A percentile compares a stretch with the other conserved stretches of the same genome.
Evolutionary conservation across 345 rosid genomes (phyloP).

Genomic region (Murraya koenigii): DNA sequence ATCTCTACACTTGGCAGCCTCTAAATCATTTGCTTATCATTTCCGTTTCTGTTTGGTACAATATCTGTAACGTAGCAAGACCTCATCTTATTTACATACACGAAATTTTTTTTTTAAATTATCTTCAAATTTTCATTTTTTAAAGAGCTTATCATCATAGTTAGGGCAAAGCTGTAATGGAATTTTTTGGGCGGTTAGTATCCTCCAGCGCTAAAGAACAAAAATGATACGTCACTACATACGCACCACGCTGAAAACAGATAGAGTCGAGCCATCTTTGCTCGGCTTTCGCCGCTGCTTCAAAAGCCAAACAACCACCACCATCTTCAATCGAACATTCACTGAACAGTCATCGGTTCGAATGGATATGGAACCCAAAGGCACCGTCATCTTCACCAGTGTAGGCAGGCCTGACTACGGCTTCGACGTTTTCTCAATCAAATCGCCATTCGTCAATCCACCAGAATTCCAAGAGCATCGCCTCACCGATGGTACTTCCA

Average conservation of each 20-base stretch:
- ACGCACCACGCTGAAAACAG: constrained; percentile 10
- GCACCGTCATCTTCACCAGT: constrained; percentile 67
- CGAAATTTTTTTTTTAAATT: no score
- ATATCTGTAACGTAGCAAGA: no score
- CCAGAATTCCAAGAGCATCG: constrained; percentile 28
- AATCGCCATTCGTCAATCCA: constrained; percentile 26
- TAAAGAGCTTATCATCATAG: no score
- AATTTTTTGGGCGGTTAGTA: no score
- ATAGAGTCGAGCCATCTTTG: background rate
- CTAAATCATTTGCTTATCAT: no score
- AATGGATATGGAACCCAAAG: constrained; percentile 58
- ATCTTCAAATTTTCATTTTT: no score
- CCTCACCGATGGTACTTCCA: constrained; percentile 69
- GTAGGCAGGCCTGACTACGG: constrained; percentile 68
- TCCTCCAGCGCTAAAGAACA: background rate
- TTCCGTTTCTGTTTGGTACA: no score
- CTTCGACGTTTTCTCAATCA: constrained; percentile 67
- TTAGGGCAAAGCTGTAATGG: no score
- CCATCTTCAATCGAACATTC: background rate
- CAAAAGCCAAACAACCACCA: background rate
- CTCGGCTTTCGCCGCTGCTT: background rate
- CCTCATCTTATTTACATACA: no score
- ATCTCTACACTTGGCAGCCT: no score
- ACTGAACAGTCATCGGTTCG: background rate
- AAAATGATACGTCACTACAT: constrained; percentile 30